These are phyloP conservation scores for Cladophialophora carrionii DNA, from an alignment of 2,329 filamentous ascomycete species.

Conservation along the genomic window DNA sequence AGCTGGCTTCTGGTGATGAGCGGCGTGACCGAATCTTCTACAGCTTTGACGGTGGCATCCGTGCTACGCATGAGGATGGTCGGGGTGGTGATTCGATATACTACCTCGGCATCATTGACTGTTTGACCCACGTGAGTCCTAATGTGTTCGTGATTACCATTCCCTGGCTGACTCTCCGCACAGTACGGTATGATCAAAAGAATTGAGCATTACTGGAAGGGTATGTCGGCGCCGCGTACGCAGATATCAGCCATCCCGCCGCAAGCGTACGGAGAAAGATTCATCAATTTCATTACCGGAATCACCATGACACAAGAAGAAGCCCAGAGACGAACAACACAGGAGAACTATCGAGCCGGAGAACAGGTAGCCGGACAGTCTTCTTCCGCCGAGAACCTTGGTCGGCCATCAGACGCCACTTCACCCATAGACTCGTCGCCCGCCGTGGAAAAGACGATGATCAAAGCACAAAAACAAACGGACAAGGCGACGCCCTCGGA, in stretches of 20 bases:
- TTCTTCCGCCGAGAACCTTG: conserved; percentile 39
- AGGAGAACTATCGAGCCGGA: conserved; percentile 33
- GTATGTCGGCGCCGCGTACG: conserved; percentile 76
- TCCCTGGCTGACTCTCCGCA: conserved; percentile 26
- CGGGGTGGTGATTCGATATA: conserved; percentile 87
- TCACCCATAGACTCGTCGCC: conserved; percentile 32
- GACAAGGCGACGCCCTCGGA: conserved; percentile 59
- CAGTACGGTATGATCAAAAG: conserved; percentile 95
- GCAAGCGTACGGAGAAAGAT: conserved; percentile 87
- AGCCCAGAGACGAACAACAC: conserved; percentile 59
- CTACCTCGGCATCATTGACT: conserved; percentile 98
- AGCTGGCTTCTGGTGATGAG: conserved; percentile 69
- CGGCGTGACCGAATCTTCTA: conserved; percentile 84
- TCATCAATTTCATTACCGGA: conserved; percentile 86
- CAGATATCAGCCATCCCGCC: conserved; percentile 94
- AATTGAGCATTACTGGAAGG: conserved; percentile 96
- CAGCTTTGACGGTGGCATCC: conserved; percentile 88
- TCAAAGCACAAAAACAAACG: conserved; percentile 63
- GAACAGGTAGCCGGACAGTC: conserved; percentile 20
- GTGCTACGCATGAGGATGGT: conserved; percentile 89
- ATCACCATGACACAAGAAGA: conserved; percentile 91
- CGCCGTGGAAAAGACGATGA: conserved; percentile 59
- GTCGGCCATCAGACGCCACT: conserved; percentile 40
- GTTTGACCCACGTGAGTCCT: conserved; percentile 84
- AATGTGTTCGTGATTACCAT: neutral